phyloP scores from a whole-genome alignment of 2,329 filamentous ascomycete genomes.

The Curvularia sp. region DNA sequence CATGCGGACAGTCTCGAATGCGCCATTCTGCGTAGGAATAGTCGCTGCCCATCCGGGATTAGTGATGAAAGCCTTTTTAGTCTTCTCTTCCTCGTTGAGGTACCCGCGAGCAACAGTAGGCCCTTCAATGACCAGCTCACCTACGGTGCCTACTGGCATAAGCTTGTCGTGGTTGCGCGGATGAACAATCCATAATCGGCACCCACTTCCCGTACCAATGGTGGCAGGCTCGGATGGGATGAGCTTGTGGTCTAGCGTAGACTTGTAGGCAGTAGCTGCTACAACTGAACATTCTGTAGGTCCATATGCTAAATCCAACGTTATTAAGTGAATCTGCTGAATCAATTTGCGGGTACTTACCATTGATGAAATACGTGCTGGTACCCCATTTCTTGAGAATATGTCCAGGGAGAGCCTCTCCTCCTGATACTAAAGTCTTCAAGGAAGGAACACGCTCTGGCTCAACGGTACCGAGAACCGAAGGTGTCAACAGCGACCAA shows the following conservation, averaged over 20 bases:
- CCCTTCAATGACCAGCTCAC: slow-evolving; percentile 55
- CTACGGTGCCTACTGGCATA: slow-evolving; percentile 41
- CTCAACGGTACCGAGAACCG: slow-evolving; percentile 49
- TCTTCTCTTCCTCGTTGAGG: slow-evolving; percentile 33
- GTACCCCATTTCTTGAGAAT: slow-evolving; percentile 55
- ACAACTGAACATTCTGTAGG: slow-evolving; percentile 45
- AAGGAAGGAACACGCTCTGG: slow-evolving; percentile 51
- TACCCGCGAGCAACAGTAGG: slow-evolving; percentile 51
- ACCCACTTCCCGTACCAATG: slow-evolving; percentile 44
- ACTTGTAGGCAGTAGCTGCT: slow-evolving; percentile 33
- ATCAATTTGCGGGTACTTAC: slow-evolving; percentile 41
- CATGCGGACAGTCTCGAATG: slow-evolving; percentile 26
- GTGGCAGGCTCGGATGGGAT: slow-evolving; percentile 37
- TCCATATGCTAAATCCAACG: slow-evolving; percentile 34
- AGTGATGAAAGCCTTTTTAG: slow-evolving; percentile 39
- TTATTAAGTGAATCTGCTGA: slow-evolving; percentile 1
- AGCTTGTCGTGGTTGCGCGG: slow-evolving; percentile 47
- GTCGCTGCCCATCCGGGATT: slow-evolving; percentile 34
- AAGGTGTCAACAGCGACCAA: slow-evolving; percentile 43
- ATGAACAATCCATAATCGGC: slow-evolving; percentile 52
- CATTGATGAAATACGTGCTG: slow-evolving; percentile 54
- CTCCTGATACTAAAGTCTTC: slow-evolving; percentile 54
- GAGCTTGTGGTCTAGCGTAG: slow-evolving; percentile 33
- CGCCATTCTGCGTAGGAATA: slow-evolving; percentile 17
- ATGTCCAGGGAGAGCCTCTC: slow-evolving; percentile 52